These are phyloP conservation scores for Striga hermonthica DNA, from an alignment of 305 asterid genomes.

Conservation along the genomic window DNA sequence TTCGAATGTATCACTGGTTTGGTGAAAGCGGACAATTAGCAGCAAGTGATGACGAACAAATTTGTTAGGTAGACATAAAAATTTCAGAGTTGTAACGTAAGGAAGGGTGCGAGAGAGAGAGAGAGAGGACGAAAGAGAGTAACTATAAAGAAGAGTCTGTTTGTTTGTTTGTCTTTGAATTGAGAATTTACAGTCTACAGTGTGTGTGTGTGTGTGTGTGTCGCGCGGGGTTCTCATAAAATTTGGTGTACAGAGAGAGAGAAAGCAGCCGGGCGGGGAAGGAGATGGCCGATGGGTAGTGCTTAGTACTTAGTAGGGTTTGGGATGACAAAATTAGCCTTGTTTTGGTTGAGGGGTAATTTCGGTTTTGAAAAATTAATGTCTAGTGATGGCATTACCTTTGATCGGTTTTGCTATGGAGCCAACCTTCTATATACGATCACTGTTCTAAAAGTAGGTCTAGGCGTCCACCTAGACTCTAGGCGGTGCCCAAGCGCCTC, in stretches of 20 bases:
- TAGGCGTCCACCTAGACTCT: too few relatives aligned
- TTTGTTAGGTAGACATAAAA: constrained; percentile 24
- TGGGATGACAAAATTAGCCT: constrained; percentile 32
- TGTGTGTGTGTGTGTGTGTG: constrained; percentile 24
- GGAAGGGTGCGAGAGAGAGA: constrained; percentile 13
- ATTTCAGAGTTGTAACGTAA: constrained; percentile 21
- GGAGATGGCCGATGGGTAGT: constrained; percentile 22
- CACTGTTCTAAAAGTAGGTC: too few relatives aligned
- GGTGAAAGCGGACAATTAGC: constrained; percentile 29
- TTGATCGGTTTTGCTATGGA: too few relatives aligned
- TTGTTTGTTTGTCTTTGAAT: not conserved
- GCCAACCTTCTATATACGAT: too few relatives aligned
- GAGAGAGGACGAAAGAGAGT: constrained; percentile 24
- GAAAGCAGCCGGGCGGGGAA: constrained; percentile 32
- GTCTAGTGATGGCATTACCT: constrained; percentile 6
- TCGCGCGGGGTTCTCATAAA: constrained; percentile 42
- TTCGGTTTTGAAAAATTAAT: not conserved
- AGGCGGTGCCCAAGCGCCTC: too few relatives aligned
- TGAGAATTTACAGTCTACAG: constrained; percentile 25
- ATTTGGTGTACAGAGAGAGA: constrained; percentile 29
- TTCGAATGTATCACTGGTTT: constrained; percentile 14
- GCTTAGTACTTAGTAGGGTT: constrained; percentile 25
- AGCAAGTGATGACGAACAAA: constrained; percentile 30
- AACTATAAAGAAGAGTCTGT: not conserved
- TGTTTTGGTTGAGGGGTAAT: constrained; percentile 5